A percentile compares a stretch with the other conserved stretches of the same genome.
Evolutionary conservation across 2,329 filamentous ascomycete genomes (phyloP).

Genomic region (Microascus cirrosus): DNA sequence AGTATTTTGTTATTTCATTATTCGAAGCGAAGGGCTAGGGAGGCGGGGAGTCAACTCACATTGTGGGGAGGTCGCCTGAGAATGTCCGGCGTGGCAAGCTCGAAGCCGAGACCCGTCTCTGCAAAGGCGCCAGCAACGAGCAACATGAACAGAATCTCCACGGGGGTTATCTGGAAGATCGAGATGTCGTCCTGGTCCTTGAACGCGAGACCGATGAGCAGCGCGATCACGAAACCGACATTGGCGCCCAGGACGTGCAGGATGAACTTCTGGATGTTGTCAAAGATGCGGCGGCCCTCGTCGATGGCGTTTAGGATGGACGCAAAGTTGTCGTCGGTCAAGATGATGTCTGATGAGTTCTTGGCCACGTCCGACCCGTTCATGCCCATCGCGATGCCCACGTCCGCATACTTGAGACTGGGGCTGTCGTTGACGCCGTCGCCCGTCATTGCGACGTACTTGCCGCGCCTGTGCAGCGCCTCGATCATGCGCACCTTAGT

Average conservation of each 20-base stretch:
- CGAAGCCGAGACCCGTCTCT: slow-evolving; percentile 63
- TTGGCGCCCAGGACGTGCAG: slow-evolving; percentile 56
- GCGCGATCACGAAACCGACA: slow-evolving; percentile 52
- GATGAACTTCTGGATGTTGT: slow-evolving; percentile 63
- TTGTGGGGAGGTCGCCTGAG: slow-evolving; percentile 54
- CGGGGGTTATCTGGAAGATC: slow-evolving; percentile 57
- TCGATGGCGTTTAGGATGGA: slow-evolving; percentile 35
- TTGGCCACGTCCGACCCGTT: slow-evolving; percentile 61
- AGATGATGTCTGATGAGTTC: slow-evolving; percentile 51
- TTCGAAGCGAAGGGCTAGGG: neutral
- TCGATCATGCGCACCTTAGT: slow-evolving; percentile 69
- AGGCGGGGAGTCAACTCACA: slow-evolving; percentile 18
- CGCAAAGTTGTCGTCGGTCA: slow-evolving; percentile 59
- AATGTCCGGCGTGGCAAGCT: slow-evolving; percentile 55
- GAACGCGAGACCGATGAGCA: slow-evolving; percentile 58
- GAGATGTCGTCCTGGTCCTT: slow-evolving; percentile 53
- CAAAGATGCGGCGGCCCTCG: slow-evolving; percentile 56
- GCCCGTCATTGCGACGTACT: slow-evolving; percentile 58
- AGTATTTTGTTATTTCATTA: neutral
- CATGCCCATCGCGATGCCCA: slow-evolving; percentile 60
- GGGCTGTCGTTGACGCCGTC: slow-evolving; percentile 63
- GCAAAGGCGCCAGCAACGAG: slow-evolving; percentile 62
- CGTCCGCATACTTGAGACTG: slow-evolving; percentile 54
- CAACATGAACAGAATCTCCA: slow-evolving; percentile 66
- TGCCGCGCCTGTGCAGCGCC: slow-evolving; percentile 52